Evolutionary conservation across 768 basidiomycete genomes (phyloP).

Genomic region (Mycena chlorophos): DNA sequence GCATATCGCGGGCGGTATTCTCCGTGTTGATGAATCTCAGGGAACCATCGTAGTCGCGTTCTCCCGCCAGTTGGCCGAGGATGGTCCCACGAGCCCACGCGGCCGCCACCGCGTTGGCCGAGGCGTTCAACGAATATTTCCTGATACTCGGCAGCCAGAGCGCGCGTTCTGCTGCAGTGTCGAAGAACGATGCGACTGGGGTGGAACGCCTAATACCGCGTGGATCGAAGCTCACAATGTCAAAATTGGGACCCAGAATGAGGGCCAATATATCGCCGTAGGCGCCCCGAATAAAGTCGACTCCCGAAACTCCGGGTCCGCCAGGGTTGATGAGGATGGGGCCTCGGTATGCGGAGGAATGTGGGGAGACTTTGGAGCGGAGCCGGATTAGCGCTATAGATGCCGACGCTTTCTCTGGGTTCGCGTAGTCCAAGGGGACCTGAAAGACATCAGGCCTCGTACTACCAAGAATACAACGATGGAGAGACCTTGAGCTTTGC

Average conservation of each 20-base stretch:
- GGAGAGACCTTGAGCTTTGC: no score
- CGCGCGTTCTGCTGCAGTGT: conserved; percentile 4
- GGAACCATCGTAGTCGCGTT: conserved; percentile 1
- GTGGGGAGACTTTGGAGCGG: conserved; percentile 18
- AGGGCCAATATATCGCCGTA: conserved; percentile 2
- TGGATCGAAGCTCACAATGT: conserved; percentile 31
- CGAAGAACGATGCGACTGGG: conserved; percentile 8
- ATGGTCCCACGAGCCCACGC: conserved; percentile 6
- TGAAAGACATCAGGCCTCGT: no score
- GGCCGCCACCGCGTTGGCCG: conserved; percentile 2
- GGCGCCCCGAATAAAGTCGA: conserved; percentile 10
- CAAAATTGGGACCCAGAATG: conserved; percentile 19
- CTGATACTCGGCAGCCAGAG: not conserved
- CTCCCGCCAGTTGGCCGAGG: not conserved
- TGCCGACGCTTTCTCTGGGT: conserved; percentile 18
- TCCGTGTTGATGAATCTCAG: conserved; percentile 6
- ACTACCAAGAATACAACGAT: no score
- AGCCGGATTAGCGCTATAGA: conserved; percentile 29
- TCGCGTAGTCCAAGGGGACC: conserved; percentile 33
- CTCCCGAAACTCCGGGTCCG: conserved; percentile 29
- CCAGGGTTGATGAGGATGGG: conserved; percentile 36
- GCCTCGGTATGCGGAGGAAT: conserved; percentile 24
- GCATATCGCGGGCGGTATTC: conserved; percentile 14
- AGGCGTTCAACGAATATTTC: not conserved
- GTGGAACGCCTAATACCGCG: conserved; percentile 20